phyloP scores from a whole-genome alignment of 2,329 filamentous ascomycete species.

The Dothistroma septosporum region DNA sequence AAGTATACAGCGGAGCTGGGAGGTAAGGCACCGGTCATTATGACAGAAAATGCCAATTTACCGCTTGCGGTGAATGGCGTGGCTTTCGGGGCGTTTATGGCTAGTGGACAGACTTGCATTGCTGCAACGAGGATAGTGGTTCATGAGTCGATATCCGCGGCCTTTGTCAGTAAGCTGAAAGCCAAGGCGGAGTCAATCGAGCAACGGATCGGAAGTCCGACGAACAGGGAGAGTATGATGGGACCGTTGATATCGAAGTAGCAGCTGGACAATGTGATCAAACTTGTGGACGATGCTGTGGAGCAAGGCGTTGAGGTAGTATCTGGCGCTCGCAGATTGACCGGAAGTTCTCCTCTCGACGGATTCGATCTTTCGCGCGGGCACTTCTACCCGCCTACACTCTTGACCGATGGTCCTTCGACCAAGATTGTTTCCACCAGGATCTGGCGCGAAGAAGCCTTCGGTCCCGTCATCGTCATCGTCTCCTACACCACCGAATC shows the following conservation, averaged over 20 bases:
- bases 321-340: conserved; percentile 45
- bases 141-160: conserved; percentile 48
- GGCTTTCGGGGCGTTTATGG: conserved; percentile 53
- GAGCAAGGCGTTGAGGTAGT: conserved; percentile 51
- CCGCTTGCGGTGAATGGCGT: conserved; percentile 55
- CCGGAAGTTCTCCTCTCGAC: conserved; percentile 48
- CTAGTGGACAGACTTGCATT: conserved; percentile 56
- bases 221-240: conserved; percentile 65
- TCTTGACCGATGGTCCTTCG: conserved; percentile 29
- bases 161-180: conserved; percentile 56
- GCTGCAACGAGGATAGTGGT: conserved; percentile 54
- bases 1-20: conserved; percentile 57
- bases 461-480: conserved; percentile 43
- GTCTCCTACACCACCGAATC: conserved; percentile 46
- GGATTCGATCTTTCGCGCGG: conserved; percentile 49
- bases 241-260: conserved; percentile 59
- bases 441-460: conserved; percentile 50
- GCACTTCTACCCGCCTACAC: conserved; percentile 48
- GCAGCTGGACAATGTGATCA: conserved; percentile 61
- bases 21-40: conserved; percentile 56
- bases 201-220: conserved; percentile 61
- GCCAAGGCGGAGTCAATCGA: conserved; percentile 64
- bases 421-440: conserved; percentile 21
- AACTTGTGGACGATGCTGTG: conserved; percentile 61
- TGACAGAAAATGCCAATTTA: conserved; percentile 46